Evolutionary conservation across 495 filamentous ascomycete genomes (phyloP).

Genomic region (Tetracladium setigerum): DNA sequence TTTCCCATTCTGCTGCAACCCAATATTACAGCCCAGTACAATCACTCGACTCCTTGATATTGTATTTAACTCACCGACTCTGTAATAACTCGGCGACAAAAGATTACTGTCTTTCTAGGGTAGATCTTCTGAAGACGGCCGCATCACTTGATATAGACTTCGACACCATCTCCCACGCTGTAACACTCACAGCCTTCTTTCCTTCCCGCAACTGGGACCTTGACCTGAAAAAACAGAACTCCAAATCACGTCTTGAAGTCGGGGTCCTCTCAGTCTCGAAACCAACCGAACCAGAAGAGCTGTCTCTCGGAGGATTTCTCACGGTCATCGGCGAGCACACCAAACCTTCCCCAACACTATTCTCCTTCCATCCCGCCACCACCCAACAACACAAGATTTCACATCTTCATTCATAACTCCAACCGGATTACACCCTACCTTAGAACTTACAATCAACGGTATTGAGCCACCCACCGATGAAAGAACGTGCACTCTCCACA

Average conservation of each 20-base stretch:
- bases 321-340: slow-evolving; percentile 70
- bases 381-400: slow-evolving; percentile 41
- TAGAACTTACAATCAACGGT: slow-evolving; percentile 49
- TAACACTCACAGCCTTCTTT: slow-evolving; percentile 16
- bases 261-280: slow-evolving; percentile 69
- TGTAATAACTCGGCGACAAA: slow-evolving; percentile 35
- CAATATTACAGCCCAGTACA: slow-evolving; percentile 64
- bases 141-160: slow-evolving; percentile 18
- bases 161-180: slow-evolving; percentile 21
- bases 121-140: slow-evolving; percentile 6
- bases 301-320: slow-evolving; percentile 72
- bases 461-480: slow-evolving; percentile 30
- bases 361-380: slow-evolving; percentile 88
- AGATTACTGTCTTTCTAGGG: slow-evolving; percentile 5
- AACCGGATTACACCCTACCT: slow-evolving; percentile 80
- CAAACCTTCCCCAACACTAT: slow-evolving; percentile 60
- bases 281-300: slow-evolving; percentile 52
- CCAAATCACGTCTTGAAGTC: slow-evolving; percentile 53
- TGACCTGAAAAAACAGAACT: slow-evolving; percentile 18
- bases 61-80: slow-evolving; percentile 47
- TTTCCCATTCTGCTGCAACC: slow-evolving; percentile 54
- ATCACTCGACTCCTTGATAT: slow-evolving; percentile 44
- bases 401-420: slow-evolving; percentile 53
- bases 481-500: slow-evolving; percentile 60
- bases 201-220: slow-evolving; percentile 9